These are phyloP conservation scores for Crithidia brevicula DNA, from an alignment of 208 protist species.

Conservation along the genomic window DNA sequence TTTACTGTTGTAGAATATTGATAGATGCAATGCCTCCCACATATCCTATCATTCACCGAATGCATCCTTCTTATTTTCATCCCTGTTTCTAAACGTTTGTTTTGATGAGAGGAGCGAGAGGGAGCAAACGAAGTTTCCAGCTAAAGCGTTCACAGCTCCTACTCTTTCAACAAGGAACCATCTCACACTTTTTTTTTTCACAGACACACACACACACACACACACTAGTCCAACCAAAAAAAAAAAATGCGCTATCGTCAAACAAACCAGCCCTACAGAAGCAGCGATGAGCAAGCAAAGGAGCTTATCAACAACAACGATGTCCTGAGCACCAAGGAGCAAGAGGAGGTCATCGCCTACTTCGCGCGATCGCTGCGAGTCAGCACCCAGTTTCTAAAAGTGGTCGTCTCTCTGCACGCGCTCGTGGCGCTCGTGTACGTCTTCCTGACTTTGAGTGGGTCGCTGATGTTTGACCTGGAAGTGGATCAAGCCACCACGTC, in stretches of 20 bases:
- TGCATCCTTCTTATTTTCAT: too few relatives aligned
- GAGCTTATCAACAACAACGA: constrained; percentile 50
- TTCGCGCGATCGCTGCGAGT: constrained; percentile 46
- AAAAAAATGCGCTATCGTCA: constrained; percentile 56
- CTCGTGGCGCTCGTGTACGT: constrained; percentile 61
- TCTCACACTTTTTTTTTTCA: too few relatives aligned
- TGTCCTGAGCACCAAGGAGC: constrained; percentile 66
- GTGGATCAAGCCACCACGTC: constrained; percentile 11
- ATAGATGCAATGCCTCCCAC: too few relatives aligned
- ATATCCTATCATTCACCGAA: too few relatives aligned
- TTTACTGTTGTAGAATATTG: too few relatives aligned
- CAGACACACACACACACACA: constrained; percentile 1
- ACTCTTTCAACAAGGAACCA: too few relatives aligned
- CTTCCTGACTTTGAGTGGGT: constrained; percentile 44
- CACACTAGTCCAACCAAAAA: not conserved
- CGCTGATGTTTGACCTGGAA: constrained; percentile 39
- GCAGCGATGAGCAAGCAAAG: constrained; percentile 31
- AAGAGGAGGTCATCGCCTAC: constrained; percentile 71
- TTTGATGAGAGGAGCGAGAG: too few relatives aligned
- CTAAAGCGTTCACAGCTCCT: too few relatives aligned
- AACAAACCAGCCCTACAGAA: constrained; percentile 22
- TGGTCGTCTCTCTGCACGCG: constrained; percentile 61
- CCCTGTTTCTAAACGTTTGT: too few relatives aligned
- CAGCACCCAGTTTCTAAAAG: constrained; percentile 40
- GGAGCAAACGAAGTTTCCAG: too few relatives aligned